phyloP scores from a whole-genome alignment of 108 stramenopile species.

The Cyclotella sp. region DNA sequence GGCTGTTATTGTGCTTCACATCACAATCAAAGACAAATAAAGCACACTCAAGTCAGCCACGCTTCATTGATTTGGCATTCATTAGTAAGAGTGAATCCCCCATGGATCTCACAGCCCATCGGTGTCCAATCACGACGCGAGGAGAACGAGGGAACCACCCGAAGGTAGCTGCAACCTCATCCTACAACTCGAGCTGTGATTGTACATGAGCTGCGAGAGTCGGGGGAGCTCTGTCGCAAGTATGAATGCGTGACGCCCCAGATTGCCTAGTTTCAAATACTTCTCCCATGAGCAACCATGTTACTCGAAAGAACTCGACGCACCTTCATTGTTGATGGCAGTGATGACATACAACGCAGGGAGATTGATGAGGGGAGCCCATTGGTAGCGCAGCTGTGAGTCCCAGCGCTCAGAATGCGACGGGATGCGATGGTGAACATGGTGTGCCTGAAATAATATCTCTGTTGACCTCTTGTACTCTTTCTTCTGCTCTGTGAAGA shows the following conservation, averaged over 20 bases:
- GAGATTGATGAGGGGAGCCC: conserved; percentile 13
- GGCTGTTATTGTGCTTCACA: conserved; percentile 39
- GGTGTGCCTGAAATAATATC: background rate
- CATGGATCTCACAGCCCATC: conserved; percentile 31
- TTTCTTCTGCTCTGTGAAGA: no score
- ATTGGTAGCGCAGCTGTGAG: conserved; percentile 11
- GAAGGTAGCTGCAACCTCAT: conserved; percentile 26
- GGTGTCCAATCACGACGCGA: conserved; percentile 6
- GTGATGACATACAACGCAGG: conserved; percentile 57
- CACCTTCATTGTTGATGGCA: conserved; percentile 67
- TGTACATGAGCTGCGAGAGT: conserved; percentile 23
- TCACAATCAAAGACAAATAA: conserved; percentile 31
- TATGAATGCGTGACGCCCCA: conserved; percentile 25
- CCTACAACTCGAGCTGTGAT: conserved; percentile 21
- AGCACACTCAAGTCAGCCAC: conserved; percentile 43
- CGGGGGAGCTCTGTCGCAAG: conserved; percentile 49
- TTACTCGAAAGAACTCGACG: background rate
- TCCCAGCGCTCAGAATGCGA: conserved; percentile 24
- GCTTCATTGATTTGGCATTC: conserved; percentile 31
- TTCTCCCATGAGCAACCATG: no score
- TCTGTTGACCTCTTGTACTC: background rate
- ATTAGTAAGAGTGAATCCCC: conserved; percentile 46
- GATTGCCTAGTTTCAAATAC: no score
- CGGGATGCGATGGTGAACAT: conserved; percentile 47
- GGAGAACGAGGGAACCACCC: conserved; percentile 35